These are phyloP conservation scores for Chytriomyces sp. DNA, from an alignment of 192 early-diverging fungal species.

Conservation along the genomic window DNA sequence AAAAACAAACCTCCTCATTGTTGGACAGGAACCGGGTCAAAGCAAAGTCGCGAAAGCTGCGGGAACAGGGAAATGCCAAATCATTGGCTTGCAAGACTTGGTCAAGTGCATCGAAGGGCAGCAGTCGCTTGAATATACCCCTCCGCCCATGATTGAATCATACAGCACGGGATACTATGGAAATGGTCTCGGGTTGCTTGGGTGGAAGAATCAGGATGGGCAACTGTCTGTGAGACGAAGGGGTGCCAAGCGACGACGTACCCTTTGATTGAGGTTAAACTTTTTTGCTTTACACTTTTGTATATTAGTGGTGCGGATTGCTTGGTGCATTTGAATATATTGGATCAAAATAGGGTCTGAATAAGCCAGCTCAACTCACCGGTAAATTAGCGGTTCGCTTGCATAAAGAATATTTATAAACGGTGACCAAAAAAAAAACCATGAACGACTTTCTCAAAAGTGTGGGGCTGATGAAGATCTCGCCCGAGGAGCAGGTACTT, in stretches of 20 bases:
- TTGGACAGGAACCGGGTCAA: slow-evolving; percentile 11
- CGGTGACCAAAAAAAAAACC: not conserved
- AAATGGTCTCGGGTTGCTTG: slow-evolving; percentile 1
- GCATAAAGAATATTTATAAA: not conserved
- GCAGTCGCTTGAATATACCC: not conserved
- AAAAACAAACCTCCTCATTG: slow-evolving; percentile 12
- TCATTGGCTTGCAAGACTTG: slow-evolving; percentile 9
- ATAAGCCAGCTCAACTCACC: no score
- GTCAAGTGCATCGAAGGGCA: slow-evolving; percentile 1
- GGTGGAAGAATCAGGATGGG: no score
- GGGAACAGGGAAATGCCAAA: not conserved
- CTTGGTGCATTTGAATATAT: not conserved
- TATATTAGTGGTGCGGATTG: not conserved
- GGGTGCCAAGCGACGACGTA: no score
- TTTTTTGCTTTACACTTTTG: not conserved
- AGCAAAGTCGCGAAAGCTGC: slow-evolving; percentile 22
- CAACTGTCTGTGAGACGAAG: no score
- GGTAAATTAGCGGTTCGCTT: no score
- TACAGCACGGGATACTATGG: slow-evolving; percentile 10
- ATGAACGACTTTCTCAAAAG: slow-evolving; percentile 21
- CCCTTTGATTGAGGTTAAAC: not conserved
- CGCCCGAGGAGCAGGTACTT: slow-evolving; percentile 59
- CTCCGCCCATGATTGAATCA: not conserved
- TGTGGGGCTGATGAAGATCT: slow-evolving; percentile 41
- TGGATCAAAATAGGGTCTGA: no score